phyloP scores from a whole-genome alignment of 176 grass and related monocot species.

The Lolium multiflorum region DNA sequence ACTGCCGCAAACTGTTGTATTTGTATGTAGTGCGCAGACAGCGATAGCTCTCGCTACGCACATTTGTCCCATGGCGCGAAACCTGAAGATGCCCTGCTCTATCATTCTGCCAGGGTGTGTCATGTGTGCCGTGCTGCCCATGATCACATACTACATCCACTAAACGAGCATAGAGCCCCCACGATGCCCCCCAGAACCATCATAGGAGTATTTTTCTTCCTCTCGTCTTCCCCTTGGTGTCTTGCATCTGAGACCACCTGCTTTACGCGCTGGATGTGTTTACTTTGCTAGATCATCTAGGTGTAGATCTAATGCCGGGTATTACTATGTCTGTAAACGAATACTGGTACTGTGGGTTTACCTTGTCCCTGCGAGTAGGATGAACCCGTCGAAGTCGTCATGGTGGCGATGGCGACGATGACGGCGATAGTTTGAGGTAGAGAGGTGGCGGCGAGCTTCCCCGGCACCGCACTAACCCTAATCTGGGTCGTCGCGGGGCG shows the following conservation, averaged over 20 bases:
- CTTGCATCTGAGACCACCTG: slow-evolving; percentile 56
- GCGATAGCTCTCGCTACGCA: slow-evolving; percentile 33
- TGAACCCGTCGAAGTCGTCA: too few relatives aligned
- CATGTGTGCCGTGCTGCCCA: slow-evolving; percentile 48
- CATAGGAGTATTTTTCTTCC: background rate
- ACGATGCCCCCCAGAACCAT: slow-evolving; percentile 2
- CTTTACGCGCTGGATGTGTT: slow-evolving; percentile 57
- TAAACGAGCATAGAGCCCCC: slow-evolving; percentile 39
- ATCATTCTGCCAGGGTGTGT: background rate
- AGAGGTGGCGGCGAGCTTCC: too few relatives aligned
- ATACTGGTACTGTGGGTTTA: too few relatives aligned
- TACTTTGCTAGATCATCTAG: too few relatives aligned
- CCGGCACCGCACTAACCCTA: too few relatives aligned
- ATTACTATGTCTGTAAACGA: too few relatives aligned
- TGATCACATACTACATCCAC: slow-evolving; percentile 11
- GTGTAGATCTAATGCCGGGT: too few relatives aligned
- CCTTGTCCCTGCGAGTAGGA: too few relatives aligned
- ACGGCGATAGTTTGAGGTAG: too few relatives aligned
- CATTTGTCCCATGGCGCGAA: slow-evolving; percentile 39
- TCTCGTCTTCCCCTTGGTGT: slow-evolving; percentile 26
- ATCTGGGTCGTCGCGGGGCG: too few relatives aligned
- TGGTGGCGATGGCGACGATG: too few relatives aligned
- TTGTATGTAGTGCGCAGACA: slow-evolving; percentile 1
- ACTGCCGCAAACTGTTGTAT: slow-evolving; percentile 19
- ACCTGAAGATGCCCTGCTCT: slow-evolving; percentile 40